Percentiles rank a stretch among this genome's conserved stretches.
phyloP scores from a whole-genome alignment of 306 rosid genomes.

The Pyrus bretschneideri region DNA sequence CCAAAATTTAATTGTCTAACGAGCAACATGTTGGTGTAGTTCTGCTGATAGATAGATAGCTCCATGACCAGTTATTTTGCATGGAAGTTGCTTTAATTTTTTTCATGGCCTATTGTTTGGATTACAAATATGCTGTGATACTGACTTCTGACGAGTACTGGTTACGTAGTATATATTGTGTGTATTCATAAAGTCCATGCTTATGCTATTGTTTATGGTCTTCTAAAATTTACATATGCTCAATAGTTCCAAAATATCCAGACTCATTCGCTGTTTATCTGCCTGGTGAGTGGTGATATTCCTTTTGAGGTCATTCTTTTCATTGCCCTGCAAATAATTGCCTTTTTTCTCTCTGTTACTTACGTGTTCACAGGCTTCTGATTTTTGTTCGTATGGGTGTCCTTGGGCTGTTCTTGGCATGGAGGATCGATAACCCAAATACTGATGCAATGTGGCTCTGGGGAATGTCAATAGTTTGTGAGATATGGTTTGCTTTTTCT shows the following conservation, averaged over 20 bases:
- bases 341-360: conserved; percentile 11
- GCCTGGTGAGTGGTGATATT: not conserved
- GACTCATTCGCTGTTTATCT: not conserved
- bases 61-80: not conserved
- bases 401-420: conserved; percentile 62
- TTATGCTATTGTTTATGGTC: not conserved
- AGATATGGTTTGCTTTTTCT: conserved; percentile 95
- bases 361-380: conserved; percentile 59
- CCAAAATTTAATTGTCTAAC: not conserved
- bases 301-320: conserved; percentile 1
- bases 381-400: conserved; percentile 60
- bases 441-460: conserved; percentile 86
- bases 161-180: not conserved
- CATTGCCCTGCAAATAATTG: not conserved
- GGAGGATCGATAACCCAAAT: conserved; percentile 70
- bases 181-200: not conserved
- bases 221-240: not conserved
- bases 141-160: not conserved
- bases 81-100: not conserved
- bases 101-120: not conserved
- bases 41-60: not conserved
- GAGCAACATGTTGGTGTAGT: not conserved
- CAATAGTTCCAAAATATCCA: too few relatives aligned
- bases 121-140: not conserved
- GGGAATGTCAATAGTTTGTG: conserved; percentile 96